Percentiles rank a stretch among this genome's conserved stretches.
Conservation (phyloP, 768 basidiomycete genomes). For the Pleurotus cornucopiae region DNA sequence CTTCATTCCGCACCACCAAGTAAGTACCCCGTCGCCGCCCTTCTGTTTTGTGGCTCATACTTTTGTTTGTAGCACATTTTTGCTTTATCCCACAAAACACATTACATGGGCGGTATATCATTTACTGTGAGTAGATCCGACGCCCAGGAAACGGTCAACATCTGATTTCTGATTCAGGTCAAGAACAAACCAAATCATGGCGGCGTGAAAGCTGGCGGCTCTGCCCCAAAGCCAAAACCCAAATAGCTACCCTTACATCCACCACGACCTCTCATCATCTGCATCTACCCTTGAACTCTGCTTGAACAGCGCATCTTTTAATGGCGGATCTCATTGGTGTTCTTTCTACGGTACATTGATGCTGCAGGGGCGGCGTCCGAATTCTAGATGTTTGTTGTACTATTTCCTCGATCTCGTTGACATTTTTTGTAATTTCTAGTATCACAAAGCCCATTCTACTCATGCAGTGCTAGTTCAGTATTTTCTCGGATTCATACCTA, state of each 20-base stretch:
- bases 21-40: too few species aligned
- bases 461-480: too few species aligned
- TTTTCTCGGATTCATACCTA: too few species aligned
- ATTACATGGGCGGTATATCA: background rate
- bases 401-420: too few species aligned
- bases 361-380: background rate
- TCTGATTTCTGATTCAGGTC: background rate
- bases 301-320: background rate
- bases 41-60: too few species aligned
- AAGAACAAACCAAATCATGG: slow-evolving; percentile 10
- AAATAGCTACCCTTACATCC: background rate
- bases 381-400: background rate
- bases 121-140: background rate
- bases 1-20: too few species aligned
- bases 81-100: too few species aligned
- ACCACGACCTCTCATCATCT: too few species aligned
- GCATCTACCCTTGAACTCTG: background rate
- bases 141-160: background rate
- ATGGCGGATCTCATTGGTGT: background rate
- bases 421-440: too few species aligned
- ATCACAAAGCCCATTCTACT: too few species aligned
- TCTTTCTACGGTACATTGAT: background rate
- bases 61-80: too few species aligned
- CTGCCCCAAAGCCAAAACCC: background rate
- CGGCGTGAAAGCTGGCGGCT: background rate